phyloP scores from a whole-genome alignment of 352 stramenopile species.

The Phytophthora multivora region DNA sequence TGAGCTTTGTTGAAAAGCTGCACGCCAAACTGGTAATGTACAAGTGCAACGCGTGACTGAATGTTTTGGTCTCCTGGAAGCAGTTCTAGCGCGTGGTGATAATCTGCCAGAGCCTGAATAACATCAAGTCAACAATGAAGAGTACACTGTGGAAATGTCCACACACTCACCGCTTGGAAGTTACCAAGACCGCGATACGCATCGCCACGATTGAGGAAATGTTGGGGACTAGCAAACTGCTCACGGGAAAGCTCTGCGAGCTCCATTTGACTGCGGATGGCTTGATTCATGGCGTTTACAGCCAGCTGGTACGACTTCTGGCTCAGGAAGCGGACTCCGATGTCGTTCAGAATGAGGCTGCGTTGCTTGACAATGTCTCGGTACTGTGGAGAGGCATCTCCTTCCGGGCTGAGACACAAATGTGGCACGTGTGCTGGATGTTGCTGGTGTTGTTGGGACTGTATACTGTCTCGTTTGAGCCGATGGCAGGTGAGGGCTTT shows the following conservation, averaged over 20 bases:
- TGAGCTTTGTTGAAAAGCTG: slow-evolving; percentile 75
- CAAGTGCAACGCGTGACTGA: slow-evolving; percentile 63
- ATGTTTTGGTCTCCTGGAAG: slow-evolving; percentile 55
- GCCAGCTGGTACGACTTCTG: slow-evolving; percentile 71
- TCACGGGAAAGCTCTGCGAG: slow-evolving; percentile 54
- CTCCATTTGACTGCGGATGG: slow-evolving; percentile 63
- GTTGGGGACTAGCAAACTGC: slow-evolving; percentile 50
- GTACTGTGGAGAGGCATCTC: slow-evolving; percentile 58
- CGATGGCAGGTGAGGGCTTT: slow-evolving; percentile 59
- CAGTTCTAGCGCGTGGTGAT: slow-evolving; percentile 72
- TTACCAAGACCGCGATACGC: slow-evolving; percentile 75
- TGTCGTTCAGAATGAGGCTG: slow-evolving; percentile 79
- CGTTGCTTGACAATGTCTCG: slow-evolving; percentile 71
- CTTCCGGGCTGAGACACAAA: slow-evolving; percentile 11
- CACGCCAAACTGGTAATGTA: slow-evolving; percentile 86
- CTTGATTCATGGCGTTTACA: slow-evolving; percentile 83
- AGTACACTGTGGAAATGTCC: neutral
- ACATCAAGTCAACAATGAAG: neutral
- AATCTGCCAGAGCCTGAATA: slow-evolving; percentile 73
- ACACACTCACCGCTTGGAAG: slow-evolving; percentile 59
- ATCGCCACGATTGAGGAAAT: slow-evolving; percentile 74
- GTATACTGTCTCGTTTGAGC: slow-evolving; percentile 23
- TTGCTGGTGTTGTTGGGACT: slow-evolving; percentile 14
- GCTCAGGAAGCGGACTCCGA: slow-evolving; percentile 57
- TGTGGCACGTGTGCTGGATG: slow-evolving; percentile 9